Conservation (phyloP, 106 monocot species). For the Phalaenopsis equestris region DNA sequence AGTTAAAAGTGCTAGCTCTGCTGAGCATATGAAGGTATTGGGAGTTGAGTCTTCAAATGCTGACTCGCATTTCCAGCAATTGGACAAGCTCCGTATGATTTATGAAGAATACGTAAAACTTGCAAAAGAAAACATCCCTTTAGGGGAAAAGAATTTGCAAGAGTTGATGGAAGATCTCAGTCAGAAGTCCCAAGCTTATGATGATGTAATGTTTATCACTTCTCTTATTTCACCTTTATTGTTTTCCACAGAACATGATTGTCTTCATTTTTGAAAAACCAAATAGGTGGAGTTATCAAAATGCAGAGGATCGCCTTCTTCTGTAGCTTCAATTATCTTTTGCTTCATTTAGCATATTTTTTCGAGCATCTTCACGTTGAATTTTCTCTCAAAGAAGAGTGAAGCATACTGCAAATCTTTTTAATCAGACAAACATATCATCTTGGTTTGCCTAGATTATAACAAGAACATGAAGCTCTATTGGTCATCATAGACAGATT, state of each 20-base stretch:
- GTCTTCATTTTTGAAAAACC: not conserved
- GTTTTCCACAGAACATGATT: not conserved
- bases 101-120: constrained; percentile 94
- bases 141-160: constrained; percentile 59
- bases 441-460: too few species aligned
- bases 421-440: too few species aligned
- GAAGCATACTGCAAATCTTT: too few species aligned
- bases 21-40: constrained; percentile 77
- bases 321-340: too few species aligned
- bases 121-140: constrained; percentile 73
- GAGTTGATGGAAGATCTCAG: constrained; percentile 51
- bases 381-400: too few species aligned
- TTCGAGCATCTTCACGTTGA: too few species aligned
- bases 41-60: constrained; percentile 75
- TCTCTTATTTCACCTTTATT: constrained; percentile 2
- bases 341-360: too few species aligned
- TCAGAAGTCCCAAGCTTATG: constrained; percentile 76
- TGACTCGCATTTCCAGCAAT: constrained; percentile 75
- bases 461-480: too few species aligned
- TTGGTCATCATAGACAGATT: too few species aligned
- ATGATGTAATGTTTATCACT: constrained; percentile 55
- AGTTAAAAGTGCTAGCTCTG: constrained; percentile 77
- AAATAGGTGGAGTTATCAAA: too few species aligned
- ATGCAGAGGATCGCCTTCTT: too few species aligned
- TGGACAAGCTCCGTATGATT: constrained; percentile 76